Evolutionary conservation across 768 basidiomycete species (phyloP), one percentile per base, ranked within the genome.

Genomic region (Tricholoma hemisulphureum): DNA sequence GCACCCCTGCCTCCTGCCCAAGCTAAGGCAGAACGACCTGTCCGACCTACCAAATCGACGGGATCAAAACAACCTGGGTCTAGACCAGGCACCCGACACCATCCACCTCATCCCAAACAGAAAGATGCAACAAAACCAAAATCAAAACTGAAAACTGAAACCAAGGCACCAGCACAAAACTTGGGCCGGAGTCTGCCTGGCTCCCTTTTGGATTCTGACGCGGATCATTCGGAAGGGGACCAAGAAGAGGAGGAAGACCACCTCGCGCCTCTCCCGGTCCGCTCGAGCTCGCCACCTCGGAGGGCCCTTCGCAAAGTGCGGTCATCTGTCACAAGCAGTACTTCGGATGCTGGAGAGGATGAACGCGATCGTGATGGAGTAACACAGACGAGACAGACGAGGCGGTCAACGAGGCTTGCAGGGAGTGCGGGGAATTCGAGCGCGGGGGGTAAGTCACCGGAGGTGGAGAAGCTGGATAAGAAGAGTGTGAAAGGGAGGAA

Each of bases 141-240:
- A 29, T 20, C 55, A 9, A 28, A 54, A 51, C 6, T 16, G 31
- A 31, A 55, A 56, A n/a, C 55, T n/a, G 4, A 16, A 11, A 48
- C 28, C 26, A 48, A 28, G 29, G 29, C 23, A 2, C 56, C 52
- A 46, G 60, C n/a, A 48, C 56, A 31, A 58, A 62, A 60, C 53
- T 56, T 48, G 37, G 65, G 48, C 55, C 73, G 70, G 56, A 75
- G 70, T 45, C 73, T 82, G 51, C 81, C 81, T 2, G 81, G 81
- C 31, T 69, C 72, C 6, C 61, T 82, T 49, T 69, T 76, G 62
- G 74, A 76, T 28, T 77, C 80, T 3, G 75, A 73, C 18, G 70
- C 71, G 4, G 69, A 69, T 11, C 68, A 65, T 6, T 62, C 62
- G 3, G 64, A 74, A 23, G 65, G 68, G 0, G 65, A 68, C 2